Conservation (phyloP, 2,329 filamentous ascomycete genomes). For the Curvularia lunata region DNA sequence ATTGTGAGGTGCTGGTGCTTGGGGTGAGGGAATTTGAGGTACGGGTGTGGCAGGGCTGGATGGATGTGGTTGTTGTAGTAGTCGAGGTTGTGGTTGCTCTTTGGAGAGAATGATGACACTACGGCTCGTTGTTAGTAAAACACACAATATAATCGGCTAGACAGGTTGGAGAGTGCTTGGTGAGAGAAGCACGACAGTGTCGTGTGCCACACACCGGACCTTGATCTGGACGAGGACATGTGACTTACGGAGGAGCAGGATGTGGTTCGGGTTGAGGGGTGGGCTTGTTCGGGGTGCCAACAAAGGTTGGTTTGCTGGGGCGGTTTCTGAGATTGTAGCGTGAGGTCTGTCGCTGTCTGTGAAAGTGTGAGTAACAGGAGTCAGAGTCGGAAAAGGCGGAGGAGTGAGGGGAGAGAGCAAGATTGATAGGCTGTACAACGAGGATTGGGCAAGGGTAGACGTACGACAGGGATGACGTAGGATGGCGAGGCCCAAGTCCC, state of each 20-base stretch:
- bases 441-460: conserved; percentile 22
- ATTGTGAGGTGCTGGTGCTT: background rate
- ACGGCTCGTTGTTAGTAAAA: background rate
- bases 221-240: background rate
- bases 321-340: conserved; percentile 20
- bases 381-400: conserved; percentile 1
- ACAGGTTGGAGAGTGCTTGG: background rate
- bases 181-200: background rate
- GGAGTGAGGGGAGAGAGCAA: conserved; percentile 1
- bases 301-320: background rate
- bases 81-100: conserved; percentile 13
- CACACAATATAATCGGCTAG: background rate
- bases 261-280: conserved; percentile 24
- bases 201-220: background rate
- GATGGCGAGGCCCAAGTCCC: conserved; percentile 20
- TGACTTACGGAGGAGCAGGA: conserved; percentile 27
- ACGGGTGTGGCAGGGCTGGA: background rate
- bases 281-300: conserved; percentile 11
- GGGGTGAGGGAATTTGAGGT: background rate
- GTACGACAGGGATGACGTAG: conserved; percentile 36
- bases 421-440: conserved; percentile 5
- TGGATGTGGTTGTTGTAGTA: background rate
- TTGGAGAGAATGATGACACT: conserved; percentile 30
- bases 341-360: conserved; percentile 8
- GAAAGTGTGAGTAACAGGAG: background rate